Base-by-base conservation (phyloP, 352 stramenopile species). In the Phytophthora megakarya region DNA sequence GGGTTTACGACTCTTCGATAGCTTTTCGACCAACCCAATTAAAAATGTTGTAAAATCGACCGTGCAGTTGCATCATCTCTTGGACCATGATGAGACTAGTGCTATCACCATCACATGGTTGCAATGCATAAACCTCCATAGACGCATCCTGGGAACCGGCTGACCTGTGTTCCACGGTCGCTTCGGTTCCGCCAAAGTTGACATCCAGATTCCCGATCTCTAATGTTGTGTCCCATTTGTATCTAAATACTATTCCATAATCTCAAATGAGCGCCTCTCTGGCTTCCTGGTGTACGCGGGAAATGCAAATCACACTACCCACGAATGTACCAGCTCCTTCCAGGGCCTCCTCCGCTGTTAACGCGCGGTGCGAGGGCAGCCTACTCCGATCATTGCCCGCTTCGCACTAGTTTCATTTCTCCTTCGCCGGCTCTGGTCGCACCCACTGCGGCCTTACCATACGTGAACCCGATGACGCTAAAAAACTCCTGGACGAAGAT, bases 311-410 rank as follows among this genome's bases (percentile, higher is more conserved):
- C 1, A 28, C 43, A 25, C 45, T 39, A 5, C 61, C 46, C 5
- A 64, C 53, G 26, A 46, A 69, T 5, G 52, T 69, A 4, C 60
- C 60, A 19, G n/a, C 44, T 6, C 60, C 59, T 16, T 47, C 22
- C 18, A 60, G n/a, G 0, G 59, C 49, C 21, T 61, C 59, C 0
- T 40, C 59, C 1, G 18, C 16, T 1, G 28, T 44, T 33, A n/a
- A n/a, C n/a, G n/a, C n/a, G n/a, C n/a, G n/a, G n/a, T n/a, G n/a
- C n/a, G n/a, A n/a, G n/a, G 0, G 19, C 30, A n/a, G 48, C 16
- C 12, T 54, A 33, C 10, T 30, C 15, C 12, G 6, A 8, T 45
- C 43, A 63, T 5, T 33, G 55, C 0, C 55, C 55, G 25, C 45
- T 64, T 15, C 6, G 25, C 7, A 56, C 46, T 8, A 57, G 28